phyloP scores from a whole-genome alignment of 1,284 basidiomycete genomes.

The Ustilago sp. region DNA sequence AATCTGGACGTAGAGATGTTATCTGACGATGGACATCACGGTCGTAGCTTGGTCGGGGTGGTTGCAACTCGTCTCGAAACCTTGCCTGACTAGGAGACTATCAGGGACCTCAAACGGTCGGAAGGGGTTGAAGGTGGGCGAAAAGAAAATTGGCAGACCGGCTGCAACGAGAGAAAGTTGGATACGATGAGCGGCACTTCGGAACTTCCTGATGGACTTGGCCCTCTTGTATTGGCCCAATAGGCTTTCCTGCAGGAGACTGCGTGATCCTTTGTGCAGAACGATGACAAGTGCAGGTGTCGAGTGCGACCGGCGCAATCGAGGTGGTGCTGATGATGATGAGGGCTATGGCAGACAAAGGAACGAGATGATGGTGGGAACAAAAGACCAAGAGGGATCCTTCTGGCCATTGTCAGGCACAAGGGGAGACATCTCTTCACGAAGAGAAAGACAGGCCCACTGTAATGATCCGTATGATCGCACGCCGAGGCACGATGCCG shows the following conservation, averaged over 20 bases:
- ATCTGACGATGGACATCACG: neutral
- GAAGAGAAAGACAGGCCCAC: no score
- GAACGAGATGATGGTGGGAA: constrained; percentile 17
- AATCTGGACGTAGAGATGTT: neutral
- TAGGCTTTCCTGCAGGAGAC: no score
- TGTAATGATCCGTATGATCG: neutral
- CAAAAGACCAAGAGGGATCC: neutral
- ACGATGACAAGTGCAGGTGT: neutral
- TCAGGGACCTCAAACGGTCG: neutral
- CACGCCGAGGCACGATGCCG: constrained; percentile 4
- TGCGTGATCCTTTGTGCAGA: neutral
- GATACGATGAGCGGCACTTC: neutral
- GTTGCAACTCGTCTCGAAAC: neutral
- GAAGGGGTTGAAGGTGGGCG: neutral
- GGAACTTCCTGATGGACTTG: no score
- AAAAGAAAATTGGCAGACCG: constrained; percentile 1
- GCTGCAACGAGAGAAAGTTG: neutral
- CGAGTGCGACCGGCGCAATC: constrained; percentile 24
- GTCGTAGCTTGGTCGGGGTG: neutral
- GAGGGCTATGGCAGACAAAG: constrained; percentile 8
- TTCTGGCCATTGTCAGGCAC: neutral
- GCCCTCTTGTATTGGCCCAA: no score
- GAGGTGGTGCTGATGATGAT: neutral
- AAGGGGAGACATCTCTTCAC: neutral
- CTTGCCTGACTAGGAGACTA: neutral